Evolutionary conservation across 139 green algal genomes (phyloP), one percentile per base, ranked within the genome.

Genomic region (Eudorina sp.): DNA sequence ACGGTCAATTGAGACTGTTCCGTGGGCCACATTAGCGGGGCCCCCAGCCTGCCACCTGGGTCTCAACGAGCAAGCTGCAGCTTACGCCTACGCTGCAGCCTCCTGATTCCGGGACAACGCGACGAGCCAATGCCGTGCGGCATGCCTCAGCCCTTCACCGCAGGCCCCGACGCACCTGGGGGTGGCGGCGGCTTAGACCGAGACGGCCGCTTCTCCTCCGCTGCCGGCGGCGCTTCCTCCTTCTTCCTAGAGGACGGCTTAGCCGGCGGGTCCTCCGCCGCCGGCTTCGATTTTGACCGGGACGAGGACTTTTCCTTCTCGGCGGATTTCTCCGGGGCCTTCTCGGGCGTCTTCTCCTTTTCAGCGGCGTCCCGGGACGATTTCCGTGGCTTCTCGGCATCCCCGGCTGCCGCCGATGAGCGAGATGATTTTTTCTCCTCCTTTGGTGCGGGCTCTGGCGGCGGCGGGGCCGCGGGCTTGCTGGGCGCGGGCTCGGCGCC

Each of bases 241-340:
- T 81, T 78, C 89, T 88, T 87, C 84, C 83, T 74, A 38, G 66
- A 23, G 19, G 75, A 9, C 27, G 76, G 51, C 31, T 88, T 86
- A 6, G 55, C 53, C 2, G 82, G 72, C 0, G 69, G 53, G 3
- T 88, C 89, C 41, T 83, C 51, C 6, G 73, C 70, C 36, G 21
- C 41, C 23, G 70, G 40, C 53, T 43, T 31, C 7, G 81, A 69
- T 7, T 79, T 87, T 4, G 81, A 87, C 29, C 58, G 36, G 4
- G 53, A 81, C 13, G 73, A 81, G 45, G 73, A 62, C 46, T 87
- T 86, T 18, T 76, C 62, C n/a, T 55, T 68, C 9, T 40, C 46
- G 25, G 45, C 70, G 29, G 79, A 76, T 16, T 73, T 53, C 64
- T 87, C 60, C 45, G 80, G 64, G 31, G 60, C 21, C 45, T 87